A percentile compares a stretch with the other conserved stretches of the same genome.
phyloP scores from a whole-genome alignment of 2,329 filamentous ascomycete genomes.

The Fusarium illudens region DNA sequence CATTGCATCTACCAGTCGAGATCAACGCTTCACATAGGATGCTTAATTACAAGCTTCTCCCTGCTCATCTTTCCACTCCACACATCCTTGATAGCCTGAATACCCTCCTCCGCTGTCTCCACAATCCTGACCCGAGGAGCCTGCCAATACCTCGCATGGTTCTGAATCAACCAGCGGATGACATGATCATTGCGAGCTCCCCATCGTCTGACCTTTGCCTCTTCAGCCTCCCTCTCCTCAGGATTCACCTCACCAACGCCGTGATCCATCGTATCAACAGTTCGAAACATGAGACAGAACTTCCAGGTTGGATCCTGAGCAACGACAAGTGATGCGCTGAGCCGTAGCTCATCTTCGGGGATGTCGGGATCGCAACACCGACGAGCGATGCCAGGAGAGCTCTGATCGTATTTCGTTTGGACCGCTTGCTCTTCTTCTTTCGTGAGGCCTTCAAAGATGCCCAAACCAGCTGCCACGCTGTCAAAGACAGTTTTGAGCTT shows the following conservation, averaged over 20 bases:
- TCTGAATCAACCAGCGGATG: not conserved
- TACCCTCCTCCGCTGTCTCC: not conserved
- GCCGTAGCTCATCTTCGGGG: not conserved
- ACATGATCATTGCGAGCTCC: not conserved
- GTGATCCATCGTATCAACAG: not conserved
- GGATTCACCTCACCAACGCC: not conserved
- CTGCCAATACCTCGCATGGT: not conserved
- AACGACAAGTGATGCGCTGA: not conserved
- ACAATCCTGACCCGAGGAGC: not conserved
- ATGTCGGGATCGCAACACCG: not conserved
- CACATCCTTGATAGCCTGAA: not conserved
- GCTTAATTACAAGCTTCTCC: not conserved
- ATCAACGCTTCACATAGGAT: not conserved
- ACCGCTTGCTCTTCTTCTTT: not conserved
- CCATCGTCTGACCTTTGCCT: not conserved
- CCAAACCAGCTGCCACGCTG: not conserved
- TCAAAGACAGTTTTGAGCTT: conserved; percentile 2
- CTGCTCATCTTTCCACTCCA: not conserved
- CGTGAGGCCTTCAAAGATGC: not conserved
- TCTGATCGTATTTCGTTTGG: not conserved
- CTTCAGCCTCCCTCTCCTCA: not conserved
- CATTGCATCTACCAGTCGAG: not conserved
- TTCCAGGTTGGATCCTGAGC: not conserved
- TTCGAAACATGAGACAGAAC: not conserved
- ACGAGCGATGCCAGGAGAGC: not conserved